These are phyloP conservation scores for Penicillium nordicum DNA, from an alignment of 2,329 filamentous ascomycete species.

Conservation along the genomic window DNA sequence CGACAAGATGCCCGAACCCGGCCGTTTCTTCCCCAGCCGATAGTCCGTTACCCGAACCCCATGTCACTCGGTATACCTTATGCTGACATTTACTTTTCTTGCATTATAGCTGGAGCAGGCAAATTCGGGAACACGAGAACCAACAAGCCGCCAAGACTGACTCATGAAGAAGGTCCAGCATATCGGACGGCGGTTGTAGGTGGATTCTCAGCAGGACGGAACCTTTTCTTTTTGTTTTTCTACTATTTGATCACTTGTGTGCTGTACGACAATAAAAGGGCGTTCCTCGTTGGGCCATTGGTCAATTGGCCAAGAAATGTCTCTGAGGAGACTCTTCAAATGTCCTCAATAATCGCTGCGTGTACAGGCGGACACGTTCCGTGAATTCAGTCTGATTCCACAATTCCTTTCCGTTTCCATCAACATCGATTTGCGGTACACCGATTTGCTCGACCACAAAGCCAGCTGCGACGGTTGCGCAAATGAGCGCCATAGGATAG, in stretches of 20 bases:
- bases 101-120: constrained; percentile 62
- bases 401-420: constrained; percentile 34
- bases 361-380: constrained; percentile 46
- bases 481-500: constrained; percentile 66
- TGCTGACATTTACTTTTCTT: constrained; percentile 18
- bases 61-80: constrained; percentile 2
- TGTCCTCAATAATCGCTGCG: constrained; percentile 40
- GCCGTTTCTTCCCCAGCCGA: constrained; percentile 79
- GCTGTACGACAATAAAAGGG: constrained; percentile 40
- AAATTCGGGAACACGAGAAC: constrained; percentile 66
- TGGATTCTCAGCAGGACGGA: constrained; percentile 25
- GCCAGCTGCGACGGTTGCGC: constrained; percentile 79
- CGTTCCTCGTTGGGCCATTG: constrained; percentile 31
- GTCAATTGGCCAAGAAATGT: constrained; percentile 38
- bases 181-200: constrained; percentile 19
- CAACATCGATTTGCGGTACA: constrained; percentile 54
- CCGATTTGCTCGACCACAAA: constrained; percentile 95
- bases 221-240: constrained; percentile 28
- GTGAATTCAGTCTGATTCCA: constrained; percentile 47
- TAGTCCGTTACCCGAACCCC: constrained; percentile 56
- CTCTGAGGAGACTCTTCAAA: constrained; percentile 38
- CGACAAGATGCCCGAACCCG: constrained; percentile 70
- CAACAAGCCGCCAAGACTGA: constrained; percentile 44
- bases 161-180: constrained; percentile 29
- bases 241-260: constrained; percentile 34